Evolutionary conservation across 345 rosid genomes (phyloP).

Genomic region (Lepidium aucheri): DNA sequence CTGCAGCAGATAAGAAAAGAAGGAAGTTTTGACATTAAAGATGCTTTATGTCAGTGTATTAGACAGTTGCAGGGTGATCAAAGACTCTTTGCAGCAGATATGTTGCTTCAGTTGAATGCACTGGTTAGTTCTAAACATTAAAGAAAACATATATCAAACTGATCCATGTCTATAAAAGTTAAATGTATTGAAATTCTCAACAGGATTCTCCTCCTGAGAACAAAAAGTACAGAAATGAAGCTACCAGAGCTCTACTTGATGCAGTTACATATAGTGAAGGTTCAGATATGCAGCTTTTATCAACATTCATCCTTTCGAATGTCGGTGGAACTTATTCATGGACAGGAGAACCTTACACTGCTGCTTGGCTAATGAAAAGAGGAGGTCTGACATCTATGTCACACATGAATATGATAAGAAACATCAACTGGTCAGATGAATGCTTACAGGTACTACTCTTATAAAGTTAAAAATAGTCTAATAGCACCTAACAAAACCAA

Average conservation of each 20-base stretch:
- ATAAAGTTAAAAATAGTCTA: neutral
- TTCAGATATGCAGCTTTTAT: conserved; percentile 38
- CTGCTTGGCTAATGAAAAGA: conserved; percentile 81
- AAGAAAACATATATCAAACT: neutral
- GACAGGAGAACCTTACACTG: conserved; percentile 80
- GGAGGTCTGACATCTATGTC: conserved; percentile 55
- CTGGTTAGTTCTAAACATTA: conserved; percentile 34
- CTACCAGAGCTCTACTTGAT: conserved; percentile 48
- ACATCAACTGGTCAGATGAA: conserved; percentile 69
- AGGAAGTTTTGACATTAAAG: conserved; percentile 42
- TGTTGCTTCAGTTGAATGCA: conserved; percentile 60
- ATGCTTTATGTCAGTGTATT: conserved; percentile 36
- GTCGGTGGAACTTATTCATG: conserved; percentile 87
- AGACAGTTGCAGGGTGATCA: conserved; percentile 44
- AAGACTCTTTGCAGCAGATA: conserved; percentile 61
- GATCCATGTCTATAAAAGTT: neutral
- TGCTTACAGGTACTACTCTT: conserved; percentile 47
- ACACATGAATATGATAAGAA: conserved; percentile 69
- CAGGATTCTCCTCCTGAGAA: conserved; percentile 54
- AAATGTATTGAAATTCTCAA: neutral
- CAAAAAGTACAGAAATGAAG: conserved; percentile 41
- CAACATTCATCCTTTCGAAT: conserved; percentile 63
- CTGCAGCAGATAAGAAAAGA: conserved; percentile 54
- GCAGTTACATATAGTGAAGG: conserved; percentile 40
- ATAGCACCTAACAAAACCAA: neutral